These are phyloP conservation scores for Dothideomycetes sp. DNA, from an alignment of 2,329 filamentous ascomycete species.

Conservation along the genomic window DNA sequence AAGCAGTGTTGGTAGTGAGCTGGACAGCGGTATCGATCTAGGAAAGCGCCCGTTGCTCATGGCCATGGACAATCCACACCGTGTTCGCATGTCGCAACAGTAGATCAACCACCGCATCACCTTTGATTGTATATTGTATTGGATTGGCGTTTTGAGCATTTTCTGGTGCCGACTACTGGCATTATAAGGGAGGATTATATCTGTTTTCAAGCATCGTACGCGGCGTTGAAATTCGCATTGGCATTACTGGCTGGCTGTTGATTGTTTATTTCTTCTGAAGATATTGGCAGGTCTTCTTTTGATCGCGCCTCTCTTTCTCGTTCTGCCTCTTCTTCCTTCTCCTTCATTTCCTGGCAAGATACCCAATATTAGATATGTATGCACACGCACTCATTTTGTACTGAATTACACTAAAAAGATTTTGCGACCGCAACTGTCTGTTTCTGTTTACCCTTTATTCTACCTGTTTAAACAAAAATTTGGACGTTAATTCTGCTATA, in stretches of 20 bases:
- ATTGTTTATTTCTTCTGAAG: conserved; percentile 1
- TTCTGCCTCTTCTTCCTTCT: neutral
- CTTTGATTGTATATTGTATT: neutral
- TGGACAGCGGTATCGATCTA: conserved; percentile 25
- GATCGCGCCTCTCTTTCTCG: neutral
- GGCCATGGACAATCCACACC: conserved; percentile 9
- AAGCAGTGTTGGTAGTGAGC: conserved; percentile 18
- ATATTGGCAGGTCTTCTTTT: neutral
- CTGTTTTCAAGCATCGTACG: conserved; percentile 1
- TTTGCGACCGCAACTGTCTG: too few species aligned
- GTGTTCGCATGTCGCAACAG: neutral
- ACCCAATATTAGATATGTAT: neutral
- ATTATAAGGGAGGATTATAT: neutral
- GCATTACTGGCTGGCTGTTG: neutral
- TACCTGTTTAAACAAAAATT: too few species aligned
- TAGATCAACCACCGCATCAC: neutral
- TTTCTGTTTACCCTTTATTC: too few species aligned
- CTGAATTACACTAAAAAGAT: neutral
- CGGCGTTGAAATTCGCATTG: neutral
- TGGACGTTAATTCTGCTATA: too few species aligned
- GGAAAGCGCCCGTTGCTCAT: conserved; percentile 19
- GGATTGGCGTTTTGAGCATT: neutral
- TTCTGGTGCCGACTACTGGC: neutral
- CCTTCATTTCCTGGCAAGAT: conserved; percentile 1
- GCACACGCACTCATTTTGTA: neutral